Conservation (phyloP, 2,329 filamentous ascomycete genomes). For the Herpotrichia juniperi region DNA sequence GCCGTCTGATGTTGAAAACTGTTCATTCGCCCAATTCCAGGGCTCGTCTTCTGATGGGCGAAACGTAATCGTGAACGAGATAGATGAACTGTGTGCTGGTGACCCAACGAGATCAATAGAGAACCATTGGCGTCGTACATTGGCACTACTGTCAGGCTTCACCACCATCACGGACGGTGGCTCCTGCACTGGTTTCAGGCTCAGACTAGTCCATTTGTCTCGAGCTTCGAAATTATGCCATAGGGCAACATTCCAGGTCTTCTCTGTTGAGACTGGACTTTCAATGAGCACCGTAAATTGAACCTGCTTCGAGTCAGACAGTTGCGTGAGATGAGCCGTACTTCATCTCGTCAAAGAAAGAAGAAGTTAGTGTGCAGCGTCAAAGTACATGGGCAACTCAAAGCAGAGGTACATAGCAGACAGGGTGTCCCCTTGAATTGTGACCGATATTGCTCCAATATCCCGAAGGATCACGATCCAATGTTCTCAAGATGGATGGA, state of each 20-base stretch:
- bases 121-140: constrained; percentile 59
- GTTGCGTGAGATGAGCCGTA: neutral
- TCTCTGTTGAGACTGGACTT: constrained; percentile 60
- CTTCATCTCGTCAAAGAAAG: no score
- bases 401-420: no score
- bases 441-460: no score
- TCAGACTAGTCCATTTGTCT: constrained; percentile 65
- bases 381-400: no score
- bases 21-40: constrained; percentile 76
- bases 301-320: constrained; percentile 43
- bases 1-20: constrained; percentile 68
- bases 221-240: constrained; percentile 70
- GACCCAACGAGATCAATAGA: constrained; percentile 52
- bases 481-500: no score
- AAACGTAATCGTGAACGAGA: constrained; percentile 76
- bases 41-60: constrained; percentile 57
- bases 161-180: constrained; percentile 29
- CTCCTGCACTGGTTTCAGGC: constrained; percentile 54
- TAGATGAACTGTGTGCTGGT: constrained; percentile 52
- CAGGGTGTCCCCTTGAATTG: no score
- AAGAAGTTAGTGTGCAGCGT: no score
- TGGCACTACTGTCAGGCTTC: constrained; percentile 11
- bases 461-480: no score
- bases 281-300: constrained; percentile 74
- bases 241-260: constrained; percentile 73